Base-by-base conservation (phyloP, 2,329 filamentous ascomycete genomes). In the Exophiala dermatitidis region DNA sequence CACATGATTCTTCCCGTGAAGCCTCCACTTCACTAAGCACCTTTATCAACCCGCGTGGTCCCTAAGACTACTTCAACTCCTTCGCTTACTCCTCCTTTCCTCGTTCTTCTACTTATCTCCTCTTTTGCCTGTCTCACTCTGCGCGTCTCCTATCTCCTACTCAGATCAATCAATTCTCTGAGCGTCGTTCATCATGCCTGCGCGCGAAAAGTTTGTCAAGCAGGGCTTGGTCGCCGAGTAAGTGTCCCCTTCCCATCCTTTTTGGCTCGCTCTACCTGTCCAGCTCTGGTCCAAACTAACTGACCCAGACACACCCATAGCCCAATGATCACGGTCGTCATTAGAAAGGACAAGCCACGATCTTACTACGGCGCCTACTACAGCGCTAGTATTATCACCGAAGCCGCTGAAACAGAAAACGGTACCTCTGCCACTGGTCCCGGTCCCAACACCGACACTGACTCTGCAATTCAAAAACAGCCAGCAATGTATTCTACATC, bases 401-500 rank as follows among this genome's bases (percentile, higher is more conserved):
- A 41, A 41, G 4, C 2, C 4, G 38, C 9, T 10, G 10, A 34
- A 6, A 34, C 33, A 6, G 10, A 34, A 34, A 6, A 34, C 10
- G 33, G 33, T 10, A 34, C 5, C 33, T 6, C 33, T 34, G 33
- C 5, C 5, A 6, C 5, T 34, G 33, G 33, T n/a, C 26, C 31
- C 9, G 10, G 26, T 26, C 7, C 31, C 33, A 34, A 34, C 33
- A 34, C 33, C 33, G 10, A 34, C 33, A 34, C 33, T 10, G 33
- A 34, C 19, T 19, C 19, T 19, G 19, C 19, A 19, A 19, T 19
- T 19, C 33, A 34, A 34, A 6, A 34, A 34, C 33, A 34, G 4
- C 46, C 43, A n/a, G 12, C 30, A 56, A 53, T 31, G 54, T 56
- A 36, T 56, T 56, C 50, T 50, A 56, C 12, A 43, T 56, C 31